Evolutionary conservation across 1,139 yeast species (phyloP).

Genomic region (Blastobotrys serpentis): DNA sequence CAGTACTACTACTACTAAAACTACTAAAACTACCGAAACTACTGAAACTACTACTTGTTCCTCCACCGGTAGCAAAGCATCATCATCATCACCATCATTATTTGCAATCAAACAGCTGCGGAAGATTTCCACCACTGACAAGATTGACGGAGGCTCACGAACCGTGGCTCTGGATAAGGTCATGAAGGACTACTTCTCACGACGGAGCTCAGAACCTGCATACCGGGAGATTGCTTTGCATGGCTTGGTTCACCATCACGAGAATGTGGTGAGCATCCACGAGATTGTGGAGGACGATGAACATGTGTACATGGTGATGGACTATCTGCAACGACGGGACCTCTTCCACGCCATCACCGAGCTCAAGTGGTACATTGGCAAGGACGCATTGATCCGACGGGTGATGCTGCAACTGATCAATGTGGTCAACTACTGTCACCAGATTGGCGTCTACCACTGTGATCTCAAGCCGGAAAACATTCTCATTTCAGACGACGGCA

Average conservation of each 20-base stretch:
- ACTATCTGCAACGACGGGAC: slow-evolving; percentile 79
- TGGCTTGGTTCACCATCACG: slow-evolving; percentile 70
- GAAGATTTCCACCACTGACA: slow-evolving; percentile 34
- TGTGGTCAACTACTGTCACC: slow-evolving; percentile 69
- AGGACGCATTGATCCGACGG: slow-evolving; percentile 58
- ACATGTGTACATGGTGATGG: slow-evolving; percentile 69
- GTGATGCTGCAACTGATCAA: slow-evolving; percentile 75
- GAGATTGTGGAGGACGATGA: slow-evolving; percentile 51
- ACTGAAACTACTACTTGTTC: too few relatives aligned
- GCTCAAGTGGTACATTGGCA: slow-evolving; percentile 51
- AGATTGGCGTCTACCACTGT: slow-evolving; percentile 72
- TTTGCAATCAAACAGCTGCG: slow-evolving; percentile 60
- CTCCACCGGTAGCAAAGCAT: too few relatives aligned
- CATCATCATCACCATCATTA: too few relatives aligned
- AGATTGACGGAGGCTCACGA: slow-evolving; percentile 9
- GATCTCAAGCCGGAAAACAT: slow-evolving; percentile 91
- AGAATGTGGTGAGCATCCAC: slow-evolving; percentile 72
- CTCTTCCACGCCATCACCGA: slow-evolving; percentile 79
- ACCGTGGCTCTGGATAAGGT: neutral
- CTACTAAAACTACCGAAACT: too few relatives aligned
- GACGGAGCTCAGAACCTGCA: neutral
- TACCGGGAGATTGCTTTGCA: slow-evolving; percentile 69
- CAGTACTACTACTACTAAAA: slow-evolving; percentile 27
- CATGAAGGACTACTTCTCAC: slow-evolving; percentile 23
- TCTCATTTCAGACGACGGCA: slow-evolving; percentile 61